These are phyloP conservation scores for Vicia faba DNA, from an alignment of 306 rosid genomes.

Conservation along the genomic window DNA sequence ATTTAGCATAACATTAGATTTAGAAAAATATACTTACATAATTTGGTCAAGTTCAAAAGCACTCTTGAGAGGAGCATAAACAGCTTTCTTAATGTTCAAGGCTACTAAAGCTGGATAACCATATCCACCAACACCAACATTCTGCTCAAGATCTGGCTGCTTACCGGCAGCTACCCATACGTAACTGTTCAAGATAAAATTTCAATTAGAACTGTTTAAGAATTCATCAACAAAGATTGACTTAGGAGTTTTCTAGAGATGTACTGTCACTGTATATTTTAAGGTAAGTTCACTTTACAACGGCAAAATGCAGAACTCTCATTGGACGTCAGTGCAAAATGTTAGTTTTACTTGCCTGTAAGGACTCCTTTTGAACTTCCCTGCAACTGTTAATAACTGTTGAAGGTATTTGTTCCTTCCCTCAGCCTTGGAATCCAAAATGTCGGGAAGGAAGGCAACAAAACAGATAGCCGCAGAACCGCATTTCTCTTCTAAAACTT, in stretches of 20 bases:
- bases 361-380: conserved; percentile 88
- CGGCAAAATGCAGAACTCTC: background rate
- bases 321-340: too few species aligned
- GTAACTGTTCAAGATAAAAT: conserved; percentile 54
- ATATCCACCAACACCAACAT: conserved; percentile 95
- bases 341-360: conserved; percentile 62
- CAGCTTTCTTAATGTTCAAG: conserved; percentile 80
- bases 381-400: conserved; percentile 83
- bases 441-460: conserved; percentile 94
- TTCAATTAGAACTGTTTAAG: background rate
- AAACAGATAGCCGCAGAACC: conserved; percentile 96
- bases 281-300: background rate
- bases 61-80: conserved; percentile 94
- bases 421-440: conserved; percentile 95
- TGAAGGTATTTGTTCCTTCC: conserved; percentile 86
- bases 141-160: conserved; percentile 87
- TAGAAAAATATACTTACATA: conserved; percentile 53
- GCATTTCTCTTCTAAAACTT: conserved; percentile 88
- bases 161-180: conserved; percentile 93
- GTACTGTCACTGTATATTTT: background rate
- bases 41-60: conserved; percentile 89
- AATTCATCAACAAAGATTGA: conserved; percentile 1
- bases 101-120: conserved; percentile 99
- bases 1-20: conserved; percentile 18
- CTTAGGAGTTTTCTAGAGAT: background rate